Evolutionary conservation across 75 land plant genomes (phyloP).

Genomic region (Ceratopteris richardii): DNA sequence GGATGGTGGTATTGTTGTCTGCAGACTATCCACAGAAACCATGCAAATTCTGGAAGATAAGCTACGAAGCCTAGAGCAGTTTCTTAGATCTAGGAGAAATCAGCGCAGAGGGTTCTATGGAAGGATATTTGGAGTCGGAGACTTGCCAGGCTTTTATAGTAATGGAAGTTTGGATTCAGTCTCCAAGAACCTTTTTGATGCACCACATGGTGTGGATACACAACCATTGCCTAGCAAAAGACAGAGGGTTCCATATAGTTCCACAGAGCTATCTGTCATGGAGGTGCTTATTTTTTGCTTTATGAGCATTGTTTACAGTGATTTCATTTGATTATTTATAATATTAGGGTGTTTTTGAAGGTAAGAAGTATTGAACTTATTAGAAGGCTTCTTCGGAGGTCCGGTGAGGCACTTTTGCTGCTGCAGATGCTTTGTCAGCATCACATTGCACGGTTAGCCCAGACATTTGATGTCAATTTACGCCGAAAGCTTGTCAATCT

Average conservation of each 20-base stretch:
- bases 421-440: conserved; percentile 88
- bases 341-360: too few species aligned
- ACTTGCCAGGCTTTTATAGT: conserved; percentile 65
- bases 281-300: conserved; percentile 48
- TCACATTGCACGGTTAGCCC: conserved; percentile 76
- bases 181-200: conserved; percentile 20
- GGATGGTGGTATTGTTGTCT: conserved; percentile 39
- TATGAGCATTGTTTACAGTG: too few species aligned
- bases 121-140: conserved; percentile 82
- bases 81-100: conserved; percentile 71
- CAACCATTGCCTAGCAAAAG: conserved; percentile 51
- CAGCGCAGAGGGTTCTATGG: conserved; percentile 93
- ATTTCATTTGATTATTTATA: too few species aligned
- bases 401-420: conserved; percentile 86
- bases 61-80: conserved; percentile 73
- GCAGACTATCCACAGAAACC: conserved; percentile 61
- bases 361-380: conserved; percentile 96
- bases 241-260: conserved; percentile 70
- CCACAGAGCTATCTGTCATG: conserved; percentile 90
- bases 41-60: conserved; percentile 84
- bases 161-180: conserved; percentile 20
- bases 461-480: conserved; percentile 49
- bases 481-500: conserved; percentile 61
- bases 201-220: conserved; percentile 26
- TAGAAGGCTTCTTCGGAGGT: conserved; percentile 81